Percentiles rank a stretch among this genome's conserved stretches.
These are phyloP conservation scores for Angophora floribunda DNA, from an alignment of 345 rosid species.

Conservation along the genomic window DNA sequence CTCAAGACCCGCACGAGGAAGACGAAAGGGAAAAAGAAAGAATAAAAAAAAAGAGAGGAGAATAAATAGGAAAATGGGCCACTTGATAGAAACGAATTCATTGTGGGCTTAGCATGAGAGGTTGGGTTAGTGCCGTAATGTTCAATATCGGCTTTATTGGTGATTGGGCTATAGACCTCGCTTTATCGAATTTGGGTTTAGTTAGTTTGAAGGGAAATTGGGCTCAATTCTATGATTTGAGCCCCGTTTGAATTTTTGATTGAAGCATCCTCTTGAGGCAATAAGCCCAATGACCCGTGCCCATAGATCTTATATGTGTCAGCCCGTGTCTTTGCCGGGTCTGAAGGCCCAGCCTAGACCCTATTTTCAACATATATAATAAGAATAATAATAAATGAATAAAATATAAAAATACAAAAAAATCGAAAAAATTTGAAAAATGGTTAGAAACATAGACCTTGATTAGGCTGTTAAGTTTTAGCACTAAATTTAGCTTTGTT, in stretches of 20 bases:
- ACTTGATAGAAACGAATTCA: too few relatives aligned
- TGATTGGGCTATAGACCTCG: too few relatives aligned
- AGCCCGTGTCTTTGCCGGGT: background rate
- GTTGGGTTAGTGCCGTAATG: too few relatives aligned
- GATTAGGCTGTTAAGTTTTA: background rate
- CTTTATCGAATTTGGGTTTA: too few relatives aligned
- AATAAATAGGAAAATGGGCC: too few relatives aligned
- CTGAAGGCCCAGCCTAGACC: background rate
- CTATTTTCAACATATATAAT: background rate
- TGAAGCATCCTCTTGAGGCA: background rate
- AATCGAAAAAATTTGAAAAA: too few relatives aligned
- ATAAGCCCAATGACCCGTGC: background rate
- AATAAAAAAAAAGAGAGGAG: background rate
- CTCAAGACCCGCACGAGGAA: background rate
- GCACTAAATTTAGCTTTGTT: too few relatives aligned
- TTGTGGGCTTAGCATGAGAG: too few relatives aligned
- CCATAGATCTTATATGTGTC: background rate
- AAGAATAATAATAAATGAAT: too few relatives aligned
- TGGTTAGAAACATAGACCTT: background rate
- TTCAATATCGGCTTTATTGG: too few relatives aligned
- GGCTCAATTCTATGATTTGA: background rate
- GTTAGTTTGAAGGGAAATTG: too few relatives aligned
- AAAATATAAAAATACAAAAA: too few relatives aligned
- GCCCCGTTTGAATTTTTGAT: background rate
- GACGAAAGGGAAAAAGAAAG: accelerated